Conservation (phyloP, 768 basidiomycete species). For the Termitomyces sp. region DNA sequence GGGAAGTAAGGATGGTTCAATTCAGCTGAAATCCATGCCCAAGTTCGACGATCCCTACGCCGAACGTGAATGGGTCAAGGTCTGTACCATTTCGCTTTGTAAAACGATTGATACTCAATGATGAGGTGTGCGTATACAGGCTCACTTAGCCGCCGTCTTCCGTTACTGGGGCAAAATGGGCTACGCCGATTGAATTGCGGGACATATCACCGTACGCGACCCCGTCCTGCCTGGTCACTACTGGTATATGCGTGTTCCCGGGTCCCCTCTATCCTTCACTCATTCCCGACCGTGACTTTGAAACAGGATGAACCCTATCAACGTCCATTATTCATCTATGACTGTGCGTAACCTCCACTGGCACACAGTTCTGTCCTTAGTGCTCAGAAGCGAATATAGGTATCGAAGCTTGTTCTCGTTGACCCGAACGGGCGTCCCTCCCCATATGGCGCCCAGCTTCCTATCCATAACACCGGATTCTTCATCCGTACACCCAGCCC, state of each 20-base stretch:
- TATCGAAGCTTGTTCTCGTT: constrained; percentile 25
- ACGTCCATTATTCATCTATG: constrained; percentile 24
- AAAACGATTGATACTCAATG: neutral
- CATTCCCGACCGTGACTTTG: neutral
- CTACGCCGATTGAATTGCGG: constrained; percentile 45
- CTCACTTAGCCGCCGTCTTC: constrained; percentile 23
- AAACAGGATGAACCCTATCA: constrained; percentile 25
- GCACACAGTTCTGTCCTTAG: too few relatives aligned
- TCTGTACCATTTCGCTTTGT: neutral
- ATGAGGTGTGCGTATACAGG: constrained; percentile 10
- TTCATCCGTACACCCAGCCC: constrained; percentile 18
- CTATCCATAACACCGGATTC: constrained; percentile 24
- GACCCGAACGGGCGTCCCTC: constrained; percentile 22
- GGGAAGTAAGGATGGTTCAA: constrained; percentile 18
- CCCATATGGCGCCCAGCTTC: constrained; percentile 23
- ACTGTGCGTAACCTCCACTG: constrained; percentile 15
- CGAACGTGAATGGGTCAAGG: constrained; percentile 26
- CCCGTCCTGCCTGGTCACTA: constrained; percentile 24
- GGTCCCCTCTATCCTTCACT: neutral
- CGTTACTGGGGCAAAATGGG: constrained; percentile 34
- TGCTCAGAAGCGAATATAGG: constrained; percentile 5
- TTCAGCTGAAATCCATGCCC: constrained; percentile 18
- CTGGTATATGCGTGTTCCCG: constrained; percentile 10
- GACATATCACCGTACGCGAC: constrained; percentile 48
- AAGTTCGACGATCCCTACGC: constrained; percentile 20